Evolutionary conservation across 441 rosid genomes (phyloP), one percentile per base, ranked within the genome.

Genomic region (Codiaeum variegatum): DNA sequence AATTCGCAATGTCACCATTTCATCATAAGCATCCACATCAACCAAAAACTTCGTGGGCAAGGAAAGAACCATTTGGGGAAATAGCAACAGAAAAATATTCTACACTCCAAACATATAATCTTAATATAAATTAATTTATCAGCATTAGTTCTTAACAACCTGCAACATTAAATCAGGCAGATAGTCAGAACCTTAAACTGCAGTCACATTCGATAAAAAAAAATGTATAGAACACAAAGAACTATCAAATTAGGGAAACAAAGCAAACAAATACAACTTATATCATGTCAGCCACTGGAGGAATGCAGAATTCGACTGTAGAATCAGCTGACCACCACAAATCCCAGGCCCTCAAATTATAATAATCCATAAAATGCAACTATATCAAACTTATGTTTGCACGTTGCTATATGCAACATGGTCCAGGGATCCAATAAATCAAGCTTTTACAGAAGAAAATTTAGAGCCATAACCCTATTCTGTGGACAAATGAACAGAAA

Each of bases 221-320:
- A 36, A 21, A 62, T 19, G 47, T 62, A 26, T 38, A 1, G 28
- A 28, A 32, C 0, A 40, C 9, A 29, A n/a, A 8, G 12, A 21
- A 36, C 5, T 47, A 34, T 19, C 26, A 38, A n/a, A 36, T 62
- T 23, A 38, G 61, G 47, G 23, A 24, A 18, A 12, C 3, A 31
- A n/a, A 13, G 61, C 12, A 15, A 0, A 40, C 16, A 38, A 5
- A 16, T 24, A 6, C 38, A 3, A 5, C n/a, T n/a, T n/a, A 59
- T 42, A 18, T 70, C 28, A 71, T 62, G 21, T 46, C 74, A 23
- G 21, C 32, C 74, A 23, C 13, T 5, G 59, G 23, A 62, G 15
- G 32, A 58, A 16, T 13, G 36, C 6, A 19, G 10, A 62, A 49
- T 49, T 28, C 9, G 9, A 51, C 5, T 28, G 16, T 2, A 51